Evolutionary conservation across 768 basidiomycete species (phyloP).

Genomic region (Agaricus subrufescens): DNA sequence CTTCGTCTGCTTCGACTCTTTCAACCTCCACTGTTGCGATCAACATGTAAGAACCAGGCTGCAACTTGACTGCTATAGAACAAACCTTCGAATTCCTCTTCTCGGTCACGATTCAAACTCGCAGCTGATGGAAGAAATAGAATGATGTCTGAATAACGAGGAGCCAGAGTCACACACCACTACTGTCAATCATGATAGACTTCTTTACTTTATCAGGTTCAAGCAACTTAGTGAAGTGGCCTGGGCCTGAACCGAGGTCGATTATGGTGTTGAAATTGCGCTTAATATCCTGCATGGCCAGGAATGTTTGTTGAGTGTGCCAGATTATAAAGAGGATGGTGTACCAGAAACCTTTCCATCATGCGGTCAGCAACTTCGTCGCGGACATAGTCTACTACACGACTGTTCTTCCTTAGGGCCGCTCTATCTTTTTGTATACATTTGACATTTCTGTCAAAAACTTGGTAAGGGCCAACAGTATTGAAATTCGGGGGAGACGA

Average conservation of each 20-base stretch:
- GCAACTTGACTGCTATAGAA: conserved; percentile 1
- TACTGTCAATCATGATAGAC: conserved; percentile 82
- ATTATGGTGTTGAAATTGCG: conserved; percentile 73
- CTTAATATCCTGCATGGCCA: conserved; percentile 74
- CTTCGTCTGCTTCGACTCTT: conserved; percentile 81
- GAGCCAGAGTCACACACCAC: conserved; percentile 46
- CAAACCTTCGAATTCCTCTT: conserved; percentile 77
- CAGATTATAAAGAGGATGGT: conserved; percentile 10
- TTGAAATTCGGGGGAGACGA: conserved; percentile 35
- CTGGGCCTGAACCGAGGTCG: conserved; percentile 88
- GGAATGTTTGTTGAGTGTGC: background rate
- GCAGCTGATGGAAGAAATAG: conserved; percentile 38
- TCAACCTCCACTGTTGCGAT: conserved; percentile 61
- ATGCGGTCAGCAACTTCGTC: conserved; percentile 88
- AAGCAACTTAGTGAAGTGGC: conserved; percentile 85
- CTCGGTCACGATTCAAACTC: conserved; percentile 71
- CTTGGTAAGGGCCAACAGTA: conserved; percentile 63
- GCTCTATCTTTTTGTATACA: conserved; percentile 73
- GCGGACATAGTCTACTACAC: conserved; percentile 86
- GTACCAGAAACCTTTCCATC: conserved; percentile 85
- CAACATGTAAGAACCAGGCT: conserved; percentile 1
- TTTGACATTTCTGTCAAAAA: conserved; percentile 86
- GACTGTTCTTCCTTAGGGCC: conserved; percentile 54
- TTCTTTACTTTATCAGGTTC: conserved; percentile 64
- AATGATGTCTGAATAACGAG: background rate